These are phyloP conservation scores for Umbelopsis isabellina DNA, from an alignment of 192 early-diverging fungal species.

Conservation along the genomic window DNA sequence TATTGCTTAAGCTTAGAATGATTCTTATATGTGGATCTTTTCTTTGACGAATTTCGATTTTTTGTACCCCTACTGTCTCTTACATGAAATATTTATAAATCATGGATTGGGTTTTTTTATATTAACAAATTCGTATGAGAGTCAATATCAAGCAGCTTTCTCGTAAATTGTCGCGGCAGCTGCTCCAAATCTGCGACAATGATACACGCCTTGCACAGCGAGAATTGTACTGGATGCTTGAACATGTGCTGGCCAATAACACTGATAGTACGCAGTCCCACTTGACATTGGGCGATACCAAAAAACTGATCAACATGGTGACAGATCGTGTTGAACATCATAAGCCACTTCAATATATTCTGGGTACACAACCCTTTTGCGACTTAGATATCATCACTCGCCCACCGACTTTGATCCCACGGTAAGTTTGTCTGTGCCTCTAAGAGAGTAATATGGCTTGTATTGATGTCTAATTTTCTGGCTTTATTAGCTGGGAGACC, in stretches of 20 bases:
- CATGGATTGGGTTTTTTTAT: constrained; percentile 13
- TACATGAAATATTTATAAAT: constrained; percentile 6
- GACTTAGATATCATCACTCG: constrained; percentile 70
- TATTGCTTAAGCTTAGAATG: not conserved
- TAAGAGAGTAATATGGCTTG: not conserved
- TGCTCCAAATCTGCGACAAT: not conserved
- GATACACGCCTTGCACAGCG: not conserved
- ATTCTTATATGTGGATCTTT: not conserved
- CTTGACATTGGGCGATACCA: not conserved
- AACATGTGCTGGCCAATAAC: not conserved
- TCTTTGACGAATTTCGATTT: constrained; percentile 9
- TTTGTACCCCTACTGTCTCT: not conserved
- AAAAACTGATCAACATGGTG: constrained; percentile 46
- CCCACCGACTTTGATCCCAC: constrained; percentile 84
- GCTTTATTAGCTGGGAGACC: constrained; percentile 77
- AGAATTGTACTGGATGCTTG: constrained; percentile 13
- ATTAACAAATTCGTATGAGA: not conserved
- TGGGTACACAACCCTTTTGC: constrained; percentile 87
- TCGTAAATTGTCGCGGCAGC: not conserved
- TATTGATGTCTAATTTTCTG: not conserved
- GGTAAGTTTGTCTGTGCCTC: constrained; percentile 42
- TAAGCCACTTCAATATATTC: constrained; percentile 93
- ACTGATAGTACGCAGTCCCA: not conserved
- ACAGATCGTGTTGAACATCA: constrained; percentile 59
- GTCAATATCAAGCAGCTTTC: constrained; percentile 3